phyloP scores from a whole-genome alignment of 2,329 filamentous ascomycete species.

The Xylariaceae sp. region DNA sequence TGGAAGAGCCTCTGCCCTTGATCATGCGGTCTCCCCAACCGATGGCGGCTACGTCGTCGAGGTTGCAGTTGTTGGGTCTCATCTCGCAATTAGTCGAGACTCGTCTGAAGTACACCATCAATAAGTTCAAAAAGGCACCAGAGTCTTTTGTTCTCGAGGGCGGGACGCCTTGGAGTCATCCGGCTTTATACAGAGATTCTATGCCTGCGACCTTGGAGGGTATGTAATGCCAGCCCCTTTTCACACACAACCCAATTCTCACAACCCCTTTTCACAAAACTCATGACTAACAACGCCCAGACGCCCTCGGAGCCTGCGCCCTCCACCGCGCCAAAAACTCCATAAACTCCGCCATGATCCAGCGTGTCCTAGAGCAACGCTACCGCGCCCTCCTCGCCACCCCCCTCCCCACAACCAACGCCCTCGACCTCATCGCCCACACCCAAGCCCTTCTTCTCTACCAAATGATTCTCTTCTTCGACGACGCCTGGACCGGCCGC shows the following conservation, averaged over 20 bases:
- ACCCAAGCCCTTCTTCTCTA: conserved; percentile 20
- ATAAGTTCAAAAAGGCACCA: conserved; percentile 12
- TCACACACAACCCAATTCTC: background rate
- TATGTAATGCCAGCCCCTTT: background rate
- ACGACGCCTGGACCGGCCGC: conserved; percentile 11
- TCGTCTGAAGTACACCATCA: conserved; percentile 14
- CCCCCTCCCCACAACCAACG: conserved; percentile 1
- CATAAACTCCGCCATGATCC: conserved; percentile 14
- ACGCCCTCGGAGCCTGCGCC: conserved; percentile 16
- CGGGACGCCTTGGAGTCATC: conserved; percentile 19
- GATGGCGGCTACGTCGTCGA: background rate
- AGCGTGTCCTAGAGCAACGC: conserved; percentile 16
- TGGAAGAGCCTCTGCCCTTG: conserved; percentile 10
- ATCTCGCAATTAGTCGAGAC: conserved; percentile 15
- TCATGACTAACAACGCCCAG: conserved; percentile 8
- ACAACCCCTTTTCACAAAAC: background rate
- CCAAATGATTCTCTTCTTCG: conserved; percentile 20
- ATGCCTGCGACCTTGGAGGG: conserved; percentile 19
- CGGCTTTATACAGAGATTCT: conserved; percentile 15
- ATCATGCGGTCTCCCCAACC: conserved; percentile 3
- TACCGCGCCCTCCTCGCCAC: conserved; percentile 15
- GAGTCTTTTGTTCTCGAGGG: conserved; percentile 14
- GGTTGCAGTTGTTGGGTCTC: conserved; percentile 7
- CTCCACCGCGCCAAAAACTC: conserved; percentile 17
- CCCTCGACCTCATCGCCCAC: conserved; percentile 12